Conservation (phyloP, 305 asterid species). For the Euphrasia arctica region DNA sequence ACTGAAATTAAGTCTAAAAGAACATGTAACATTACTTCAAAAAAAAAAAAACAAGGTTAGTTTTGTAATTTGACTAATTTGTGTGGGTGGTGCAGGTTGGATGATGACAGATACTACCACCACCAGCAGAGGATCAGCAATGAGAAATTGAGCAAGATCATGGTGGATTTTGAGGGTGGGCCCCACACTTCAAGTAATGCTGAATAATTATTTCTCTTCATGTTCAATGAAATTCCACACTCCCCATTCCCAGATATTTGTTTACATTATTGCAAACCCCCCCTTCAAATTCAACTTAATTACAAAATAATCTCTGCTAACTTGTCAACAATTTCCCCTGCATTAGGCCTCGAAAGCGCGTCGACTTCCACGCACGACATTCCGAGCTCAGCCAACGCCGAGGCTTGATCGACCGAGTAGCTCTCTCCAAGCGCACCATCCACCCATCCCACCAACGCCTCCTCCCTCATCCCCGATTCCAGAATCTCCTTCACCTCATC, state of each 20-base stretch:
- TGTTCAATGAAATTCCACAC: no score
- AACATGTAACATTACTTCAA: not conserved
- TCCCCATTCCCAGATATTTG: no score
- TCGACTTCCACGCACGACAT: constrained; percentile 62
- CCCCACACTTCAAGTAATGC: constrained; percentile 11
- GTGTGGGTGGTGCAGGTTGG: constrained; percentile 34
- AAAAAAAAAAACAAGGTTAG: not conserved
- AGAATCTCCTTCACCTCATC: constrained; percentile 46
- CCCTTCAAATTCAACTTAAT: no score
- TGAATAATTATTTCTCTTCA: not conserved
- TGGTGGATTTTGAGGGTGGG: constrained; percentile 59
- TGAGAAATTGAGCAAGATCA: constrained; percentile 66
- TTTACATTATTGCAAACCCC: no score
- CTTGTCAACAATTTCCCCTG: constrained; percentile 59
- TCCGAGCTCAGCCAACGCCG: constrained; percentile 52
- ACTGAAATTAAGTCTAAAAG: no score
- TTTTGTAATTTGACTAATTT: not conserved
- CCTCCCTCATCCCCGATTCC: constrained; percentile 38
- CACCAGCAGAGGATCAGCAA: constrained; percentile 66
- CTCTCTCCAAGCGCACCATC: constrained; percentile 56
- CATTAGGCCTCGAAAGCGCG: constrained; percentile 48
- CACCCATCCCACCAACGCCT: constrained; percentile 45
- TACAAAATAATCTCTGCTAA: constrained; percentile 27
- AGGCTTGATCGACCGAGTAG: constrained; percentile 50
- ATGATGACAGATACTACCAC: constrained; percentile 35